Conservation (phyloP, 441 rosid genomes). For the Gossypium laxum region DNA sequence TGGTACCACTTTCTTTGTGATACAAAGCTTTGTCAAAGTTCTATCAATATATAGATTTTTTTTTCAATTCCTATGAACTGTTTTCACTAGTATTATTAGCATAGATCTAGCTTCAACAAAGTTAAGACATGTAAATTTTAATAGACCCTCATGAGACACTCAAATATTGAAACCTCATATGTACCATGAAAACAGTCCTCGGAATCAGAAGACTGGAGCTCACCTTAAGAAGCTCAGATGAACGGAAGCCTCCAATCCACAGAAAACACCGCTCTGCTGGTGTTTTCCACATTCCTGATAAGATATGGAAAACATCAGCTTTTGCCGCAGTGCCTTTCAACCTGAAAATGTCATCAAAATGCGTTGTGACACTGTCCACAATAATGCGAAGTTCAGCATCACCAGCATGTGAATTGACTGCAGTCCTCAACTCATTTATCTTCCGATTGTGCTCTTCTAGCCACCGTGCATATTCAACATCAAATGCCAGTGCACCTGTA, state of each 20-base stretch:
- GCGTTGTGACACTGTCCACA: constrained; percentile 50
- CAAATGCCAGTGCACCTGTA: constrained; percentile 79
- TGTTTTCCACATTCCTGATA: constrained; percentile 95
- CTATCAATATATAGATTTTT: background rate
- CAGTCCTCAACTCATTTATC: constrained; percentile 66
- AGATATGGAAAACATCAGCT: constrained; percentile 79
- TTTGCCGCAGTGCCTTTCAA: constrained; percentile 71
- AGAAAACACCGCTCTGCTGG: constrained; percentile 89
- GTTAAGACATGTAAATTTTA: background rate
- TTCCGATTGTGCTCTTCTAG: constrained; percentile 71
- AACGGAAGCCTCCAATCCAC: constrained; percentile 61
- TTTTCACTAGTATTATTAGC: background rate
- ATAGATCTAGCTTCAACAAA: background rate
- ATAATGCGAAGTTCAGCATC: constrained; percentile 70
- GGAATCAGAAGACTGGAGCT: background rate
- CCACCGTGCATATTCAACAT: constrained; percentile 77
- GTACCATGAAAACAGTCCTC: background rate
- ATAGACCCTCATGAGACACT: background rate
- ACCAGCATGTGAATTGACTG: constrained; percentile 76
- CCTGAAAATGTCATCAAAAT: constrained; percentile 67
- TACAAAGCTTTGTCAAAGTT: background rate
- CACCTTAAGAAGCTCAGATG: constrained; percentile 80
- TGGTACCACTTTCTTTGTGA: background rate
- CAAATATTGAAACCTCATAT: background rate
- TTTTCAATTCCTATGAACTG: background rate